These are phyloP conservation scores for Wickerhamiella alocasiicola DNA, from an alignment of 805 yeast genomes.

Conservation along the genomic window DNA sequence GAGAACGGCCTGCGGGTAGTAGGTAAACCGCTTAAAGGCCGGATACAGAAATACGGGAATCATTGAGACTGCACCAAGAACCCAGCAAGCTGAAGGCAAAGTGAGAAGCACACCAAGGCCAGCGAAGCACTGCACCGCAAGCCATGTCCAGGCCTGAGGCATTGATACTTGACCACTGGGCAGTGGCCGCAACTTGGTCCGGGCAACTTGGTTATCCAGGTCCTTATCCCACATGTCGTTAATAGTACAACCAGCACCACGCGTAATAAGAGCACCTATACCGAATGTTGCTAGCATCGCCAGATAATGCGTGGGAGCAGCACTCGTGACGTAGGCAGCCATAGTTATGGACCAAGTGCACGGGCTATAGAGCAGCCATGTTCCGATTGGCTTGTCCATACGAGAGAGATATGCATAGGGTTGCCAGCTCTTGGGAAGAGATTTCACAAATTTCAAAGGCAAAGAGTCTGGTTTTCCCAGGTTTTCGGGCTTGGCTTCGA, in stretches of 20 bases:
- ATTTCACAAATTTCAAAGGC: slow-evolving; percentile 24
- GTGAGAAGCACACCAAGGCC: slow-evolving; percentile 62
- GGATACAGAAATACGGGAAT: slow-evolving; percentile 81
- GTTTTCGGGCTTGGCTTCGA: slow-evolving; percentile 13
- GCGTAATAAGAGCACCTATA: slow-evolving; percentile 77
- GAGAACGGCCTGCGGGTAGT: slow-evolving; percentile 81
- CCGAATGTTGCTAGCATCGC: slow-evolving; percentile 61
- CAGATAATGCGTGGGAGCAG: slow-evolving; percentile 51
- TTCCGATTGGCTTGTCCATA: slow-evolving; percentile 92
- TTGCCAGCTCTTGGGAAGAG: slow-evolving; percentile 57
- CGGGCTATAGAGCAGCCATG: slow-evolving; percentile 70
- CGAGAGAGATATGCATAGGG: slow-evolving; percentile 92
- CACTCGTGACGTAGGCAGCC: slow-evolving; percentile 61
- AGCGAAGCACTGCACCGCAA: slow-evolving; percentile 58
- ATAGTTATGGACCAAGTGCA: slow-evolving; percentile 86
- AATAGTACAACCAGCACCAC: slow-evolving; percentile 97
- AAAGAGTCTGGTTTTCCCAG: slow-evolving; percentile 20
- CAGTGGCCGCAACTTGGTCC: slow-evolving; percentile 86
- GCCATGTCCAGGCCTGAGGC: slow-evolving; percentile 54
- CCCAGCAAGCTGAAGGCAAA: slow-evolving; percentile 71
- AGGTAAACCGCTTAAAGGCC: slow-evolving; percentile 83
- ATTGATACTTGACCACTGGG: slow-evolving; percentile 73
- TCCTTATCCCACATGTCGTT: slow-evolving; percentile 81
- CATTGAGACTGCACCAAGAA: slow-evolving; percentile 68
- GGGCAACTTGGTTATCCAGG: slow-evolving; percentile 69